Percentiles rank a stretch among this genome's conserved stretches.
Conservation (phyloP, 345 rosid species). For the Cardamine occulta region DNA sequence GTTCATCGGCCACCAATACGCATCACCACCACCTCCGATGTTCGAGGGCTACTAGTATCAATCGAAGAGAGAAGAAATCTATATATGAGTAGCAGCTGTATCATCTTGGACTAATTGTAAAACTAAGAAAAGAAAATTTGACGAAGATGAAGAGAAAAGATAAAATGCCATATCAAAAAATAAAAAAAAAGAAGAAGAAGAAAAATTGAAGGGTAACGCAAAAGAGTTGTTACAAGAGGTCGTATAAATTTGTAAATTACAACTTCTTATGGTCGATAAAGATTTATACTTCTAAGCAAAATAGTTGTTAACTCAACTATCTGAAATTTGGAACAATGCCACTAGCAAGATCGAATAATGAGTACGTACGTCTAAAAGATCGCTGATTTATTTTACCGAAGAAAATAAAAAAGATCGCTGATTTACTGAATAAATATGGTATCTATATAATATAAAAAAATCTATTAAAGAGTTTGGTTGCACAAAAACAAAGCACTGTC, state of each 20-base stretch:
- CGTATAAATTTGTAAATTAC: slow-evolving; percentile 23
- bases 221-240: slow-evolving; percentile 12
- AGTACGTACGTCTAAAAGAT: background rate
- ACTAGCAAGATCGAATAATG: slow-evolving; percentile 9
- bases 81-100: slow-evolving; percentile 16
- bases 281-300: slow-evolving; percentile 14
- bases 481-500: background rate
- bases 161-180: background rate
- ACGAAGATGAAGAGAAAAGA: slow-evolving; percentile 15
- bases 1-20: slow-evolving; percentile 64
- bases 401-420: background rate
- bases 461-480: too few species aligned
- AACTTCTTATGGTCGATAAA: slow-evolving; percentile 29
- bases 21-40: slow-evolving; percentile 87
- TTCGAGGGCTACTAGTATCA: slow-evolving; percentile 62
- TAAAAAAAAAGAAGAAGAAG: background rate
- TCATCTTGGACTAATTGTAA: slow-evolving; percentile 18
- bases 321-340: background rate
- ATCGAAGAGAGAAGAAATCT: slow-evolving; percentile 8
- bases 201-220: slow-evolving; percentile 21
- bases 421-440: background rate
- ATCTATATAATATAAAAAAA: too few species aligned
- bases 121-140: slow-evolving; percentile 4
- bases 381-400: background rate
- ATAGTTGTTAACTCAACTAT: slow-evolving; percentile 3